Evolutionary conservation across 306 rosid species (phyloP).

Genomic region (Rubus parviflorus): DNA sequence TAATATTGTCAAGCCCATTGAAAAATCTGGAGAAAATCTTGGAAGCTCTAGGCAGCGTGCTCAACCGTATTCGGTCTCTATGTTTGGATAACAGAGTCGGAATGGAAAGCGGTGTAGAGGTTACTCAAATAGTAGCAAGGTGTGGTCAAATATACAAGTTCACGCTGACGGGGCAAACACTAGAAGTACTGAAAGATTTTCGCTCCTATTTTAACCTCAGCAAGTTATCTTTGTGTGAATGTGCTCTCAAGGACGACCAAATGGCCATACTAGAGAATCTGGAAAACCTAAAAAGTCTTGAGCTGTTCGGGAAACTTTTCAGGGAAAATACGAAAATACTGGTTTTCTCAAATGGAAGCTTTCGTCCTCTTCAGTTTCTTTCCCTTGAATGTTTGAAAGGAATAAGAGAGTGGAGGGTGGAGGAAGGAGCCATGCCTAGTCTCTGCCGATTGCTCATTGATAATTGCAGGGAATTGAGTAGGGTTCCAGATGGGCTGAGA

Average conservation of each 20-base stretch:
- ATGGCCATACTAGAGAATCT: constrained; percentile 45
- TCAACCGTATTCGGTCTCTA: neutral
- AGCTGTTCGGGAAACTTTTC: constrained; percentile 26
- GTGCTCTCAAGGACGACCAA: constrained; percentile 42
- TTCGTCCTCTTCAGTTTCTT: constrained; percentile 38
- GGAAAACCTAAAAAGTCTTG: constrained; percentile 39
- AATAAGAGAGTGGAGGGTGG: constrained; percentile 45
- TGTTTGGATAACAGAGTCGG: neutral
- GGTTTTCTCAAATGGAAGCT: constrained; percentile 39
- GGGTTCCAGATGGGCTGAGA: too few relatives aligned
- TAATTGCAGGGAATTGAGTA: too few relatives aligned
- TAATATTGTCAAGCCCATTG: neutral
- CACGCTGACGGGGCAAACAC: neutral
- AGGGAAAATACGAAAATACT: constrained; percentile 26
- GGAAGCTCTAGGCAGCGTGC: neutral
- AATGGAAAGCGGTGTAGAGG: neutral
- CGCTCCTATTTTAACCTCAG: constrained; percentile 31
- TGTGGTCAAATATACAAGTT: neutral
- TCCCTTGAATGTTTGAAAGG: constrained; percentile 23
- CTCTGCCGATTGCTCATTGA: too few relatives aligned
- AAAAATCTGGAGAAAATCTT: neutral
- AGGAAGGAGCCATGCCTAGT: constrained; percentile 42
- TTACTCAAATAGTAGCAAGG: neutral
- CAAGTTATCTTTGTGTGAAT: constrained; percentile 40
- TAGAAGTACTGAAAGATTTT: constrained; percentile 15